phyloP scores from a whole-genome alignment of 805 yeast species.

The Clavispora phyllophila region DNA sequence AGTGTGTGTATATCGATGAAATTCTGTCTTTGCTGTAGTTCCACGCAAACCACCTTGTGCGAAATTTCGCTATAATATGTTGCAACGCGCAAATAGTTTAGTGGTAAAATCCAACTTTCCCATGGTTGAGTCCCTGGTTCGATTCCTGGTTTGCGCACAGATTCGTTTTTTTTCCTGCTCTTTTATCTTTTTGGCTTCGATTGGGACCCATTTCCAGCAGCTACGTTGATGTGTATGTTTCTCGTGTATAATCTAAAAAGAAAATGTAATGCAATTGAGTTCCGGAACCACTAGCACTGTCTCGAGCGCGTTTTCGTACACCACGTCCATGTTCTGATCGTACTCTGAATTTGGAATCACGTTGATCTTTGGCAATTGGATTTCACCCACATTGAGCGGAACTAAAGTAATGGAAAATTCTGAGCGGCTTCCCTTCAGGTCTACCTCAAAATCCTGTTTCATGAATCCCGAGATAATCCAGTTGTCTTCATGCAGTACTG shows the following conservation, averaged over 20 bases:
- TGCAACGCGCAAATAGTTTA: constrained; percentile 12
- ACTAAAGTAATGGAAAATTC: constrained; percentile 46
- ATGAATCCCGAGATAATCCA: constrained; percentile 82
- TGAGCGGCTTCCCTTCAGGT: constrained; percentile 10
- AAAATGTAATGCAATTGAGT: constrained; percentile 53
- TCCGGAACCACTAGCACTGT: constrained; percentile 70
- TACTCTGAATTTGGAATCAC: constrained; percentile 23
- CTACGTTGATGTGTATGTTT: too few species aligned
- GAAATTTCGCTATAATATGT: neutral
- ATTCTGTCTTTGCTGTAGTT: too few species aligned
- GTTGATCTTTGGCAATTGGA: constrained; percentile 60
- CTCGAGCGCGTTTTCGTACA: constrained; percentile 64
- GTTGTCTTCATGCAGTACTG: constrained; percentile 52
- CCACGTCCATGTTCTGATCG: constrained; percentile 49
- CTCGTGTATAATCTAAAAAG: constrained; percentile 35
- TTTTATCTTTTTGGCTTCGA: too few species aligned
- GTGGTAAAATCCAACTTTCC: constrained; percentile 16
- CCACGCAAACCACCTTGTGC: too few species aligned
- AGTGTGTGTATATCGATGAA: too few species aligned
- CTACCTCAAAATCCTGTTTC: constrained; percentile 44
- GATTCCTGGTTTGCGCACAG: constrained; percentile 15
- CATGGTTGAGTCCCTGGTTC: constrained; percentile 16
- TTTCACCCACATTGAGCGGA: constrained; percentile 73
- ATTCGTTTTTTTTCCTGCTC: neutral
- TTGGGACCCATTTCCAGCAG: too few species aligned